Conservation (phyloP, 164 flowering plant species). For the Nymphaea colorata region DNA sequence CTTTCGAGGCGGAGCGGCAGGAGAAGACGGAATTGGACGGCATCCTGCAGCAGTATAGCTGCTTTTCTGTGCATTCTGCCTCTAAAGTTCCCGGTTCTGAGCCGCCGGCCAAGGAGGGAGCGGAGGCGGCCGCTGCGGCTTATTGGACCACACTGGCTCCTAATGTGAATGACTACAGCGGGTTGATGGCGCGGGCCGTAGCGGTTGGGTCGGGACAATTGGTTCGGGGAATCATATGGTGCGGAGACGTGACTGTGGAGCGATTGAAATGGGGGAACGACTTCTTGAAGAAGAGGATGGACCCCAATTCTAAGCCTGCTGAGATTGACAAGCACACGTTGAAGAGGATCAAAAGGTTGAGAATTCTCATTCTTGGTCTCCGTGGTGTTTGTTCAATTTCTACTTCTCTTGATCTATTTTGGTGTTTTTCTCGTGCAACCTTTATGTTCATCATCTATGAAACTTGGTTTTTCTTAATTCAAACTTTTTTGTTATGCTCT, state of each 20-base stretch:
- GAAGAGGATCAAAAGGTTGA: slow-evolving; percentile 62
- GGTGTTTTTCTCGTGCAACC: background rate
- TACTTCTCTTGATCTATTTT: background rate
- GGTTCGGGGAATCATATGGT: slow-evolving; percentile 82
- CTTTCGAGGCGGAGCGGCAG: slow-evolving; percentile 72
- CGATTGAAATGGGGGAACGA: slow-evolving; percentile 77
- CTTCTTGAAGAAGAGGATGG: slow-evolving; percentile 47
- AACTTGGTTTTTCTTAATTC: too few species aligned
- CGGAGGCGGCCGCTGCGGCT: slow-evolving; percentile 52
- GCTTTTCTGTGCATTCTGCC: slow-evolving; percentile 55
- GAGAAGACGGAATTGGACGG: slow-evolving; percentile 44
- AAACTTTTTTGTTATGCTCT: too few species aligned
- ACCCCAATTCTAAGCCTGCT: slow-evolving; percentile 12
- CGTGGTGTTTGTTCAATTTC: background rate
- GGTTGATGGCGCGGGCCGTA: slow-evolving; percentile 46
- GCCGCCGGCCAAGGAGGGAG: background rate
- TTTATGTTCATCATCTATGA: too few species aligned
- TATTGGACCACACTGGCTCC: slow-evolving; percentile 97
- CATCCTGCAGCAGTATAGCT: slow-evolving; percentile 42
- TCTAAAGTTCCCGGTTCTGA: slow-evolving; percentile 4
- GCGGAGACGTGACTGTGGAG: slow-evolving; percentile 88
- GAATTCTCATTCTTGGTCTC: background rate
- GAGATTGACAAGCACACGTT: slow-evolving; percentile 48
- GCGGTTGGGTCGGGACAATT: slow-evolving; percentile 78
- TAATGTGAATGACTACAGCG: slow-evolving; percentile 88